Evolutionary conservation across 1,284 basidiomycete genomes (phyloP).

Genomic region (Cerioporus squamosus): DNA sequence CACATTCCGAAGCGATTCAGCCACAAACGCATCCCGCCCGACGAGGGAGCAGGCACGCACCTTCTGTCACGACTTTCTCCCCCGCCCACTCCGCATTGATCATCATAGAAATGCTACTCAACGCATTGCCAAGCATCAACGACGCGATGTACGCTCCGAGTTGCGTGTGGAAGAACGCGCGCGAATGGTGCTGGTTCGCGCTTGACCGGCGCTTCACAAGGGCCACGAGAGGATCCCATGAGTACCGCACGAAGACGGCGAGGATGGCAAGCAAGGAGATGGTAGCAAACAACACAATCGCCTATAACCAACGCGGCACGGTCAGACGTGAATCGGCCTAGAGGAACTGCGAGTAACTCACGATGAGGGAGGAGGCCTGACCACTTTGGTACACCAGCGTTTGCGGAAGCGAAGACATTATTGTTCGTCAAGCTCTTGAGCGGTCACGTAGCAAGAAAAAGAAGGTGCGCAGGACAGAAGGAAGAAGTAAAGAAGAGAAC

Average conservation of each 20-base stretch:
- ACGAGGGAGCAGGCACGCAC: constrained; percentile 43
- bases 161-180: constrained; percentile 70
- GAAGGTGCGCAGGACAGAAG: constrained; percentile 19
- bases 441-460: constrained; percentile 11
- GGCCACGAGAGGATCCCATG: constrained; percentile 43
- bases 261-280: constrained; percentile 54
- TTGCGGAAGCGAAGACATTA: constrained; percentile 25
- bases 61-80: constrained; percentile 48
- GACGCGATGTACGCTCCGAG: constrained; percentile 69
- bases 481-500: constrained; percentile 13
- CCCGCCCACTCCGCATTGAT: constrained; percentile 51
- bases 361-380: constrained; percentile 47
- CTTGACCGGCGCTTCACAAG: constrained; percentile 25
- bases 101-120: constrained; percentile 56
- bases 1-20: constrained; percentile 14
- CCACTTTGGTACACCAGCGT: constrained; percentile 29
- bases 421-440: constrained; percentile 20
- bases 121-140: constrained; percentile 60
- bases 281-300: constrained; percentile 55
- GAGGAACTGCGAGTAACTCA: constrained; percentile 36
- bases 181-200: constrained; percentile 41
- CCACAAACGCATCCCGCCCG: not conserved
- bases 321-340: not conserved
- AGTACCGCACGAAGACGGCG: constrained; percentile 48
- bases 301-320: constrained; percentile 34